Evolutionary conservation across 1,284 basidiomycete species (phyloP).

Genomic region (Leccinum subrobustum): DNA sequence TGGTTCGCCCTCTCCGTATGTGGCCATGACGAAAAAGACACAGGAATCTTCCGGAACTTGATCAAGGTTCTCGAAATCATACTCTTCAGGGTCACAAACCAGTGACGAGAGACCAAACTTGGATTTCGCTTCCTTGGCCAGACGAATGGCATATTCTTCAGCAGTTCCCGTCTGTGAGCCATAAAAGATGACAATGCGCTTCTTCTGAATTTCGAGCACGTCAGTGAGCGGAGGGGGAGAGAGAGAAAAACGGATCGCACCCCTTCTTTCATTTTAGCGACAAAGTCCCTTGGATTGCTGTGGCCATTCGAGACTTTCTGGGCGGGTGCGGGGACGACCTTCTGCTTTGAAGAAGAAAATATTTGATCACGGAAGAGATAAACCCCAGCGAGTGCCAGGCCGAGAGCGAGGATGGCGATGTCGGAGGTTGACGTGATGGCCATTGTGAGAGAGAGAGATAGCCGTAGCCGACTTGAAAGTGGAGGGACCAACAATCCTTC

Average conservation of each 20-base stretch:
- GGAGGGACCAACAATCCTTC: background rate
- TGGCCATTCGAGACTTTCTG: slow-evolving; percentile 57
- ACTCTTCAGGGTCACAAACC: slow-evolving; percentile 95
- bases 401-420: slow-evolving; percentile 64
- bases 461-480: background rate
- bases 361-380: slow-evolving; percentile 81
- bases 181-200: slow-evolving; percentile 93
- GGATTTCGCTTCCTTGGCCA: slow-evolving; percentile 92
- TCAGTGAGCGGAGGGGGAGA: slow-evolving; percentile 2
- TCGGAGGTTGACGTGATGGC: slow-evolving; percentile 53
- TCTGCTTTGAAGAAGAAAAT: slow-evolving; percentile 54
- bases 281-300: slow-evolving; percentile 85
- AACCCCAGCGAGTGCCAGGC: slow-evolving; percentile 66
- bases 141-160: slow-evolving; percentile 91
- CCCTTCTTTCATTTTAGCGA: slow-evolving; percentile 85
- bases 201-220: slow-evolving; percentile 61
- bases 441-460: slow-evolving; percentile 20
- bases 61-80: slow-evolving; percentile 96
- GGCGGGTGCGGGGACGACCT: slow-evolving; percentile 45
- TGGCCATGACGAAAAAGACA: slow-evolving; percentile 94
- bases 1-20: slow-evolving; percentile 98
- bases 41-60: slow-evolving; percentile 83
- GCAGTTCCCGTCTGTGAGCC: slow-evolving; percentile 97
- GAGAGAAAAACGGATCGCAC: slow-evolving; percentile 46
- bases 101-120: slow-evolving; percentile 92